A percentile compares a stretch with the other conserved stretches of the same genome.
Conservation (phyloP, 805 yeast species). For the Candida boleticola region DNA sequence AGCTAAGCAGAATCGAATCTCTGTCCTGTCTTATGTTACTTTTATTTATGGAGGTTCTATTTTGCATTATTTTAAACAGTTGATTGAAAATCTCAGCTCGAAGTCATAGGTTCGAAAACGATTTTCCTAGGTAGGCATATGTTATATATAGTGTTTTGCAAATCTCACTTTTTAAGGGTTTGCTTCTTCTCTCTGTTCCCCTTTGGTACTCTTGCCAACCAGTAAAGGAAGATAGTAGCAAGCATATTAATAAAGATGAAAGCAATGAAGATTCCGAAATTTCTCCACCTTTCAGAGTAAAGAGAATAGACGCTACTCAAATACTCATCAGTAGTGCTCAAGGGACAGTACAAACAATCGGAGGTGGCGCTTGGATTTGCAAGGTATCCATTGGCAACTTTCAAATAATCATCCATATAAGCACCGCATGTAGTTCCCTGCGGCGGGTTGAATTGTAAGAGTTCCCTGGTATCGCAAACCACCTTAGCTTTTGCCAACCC, state of each 20-base stretch:
- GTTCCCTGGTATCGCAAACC: conserved; percentile 21
- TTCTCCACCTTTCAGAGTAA: conserved; percentile 23
- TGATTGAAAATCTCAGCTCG: too few relatives aligned
- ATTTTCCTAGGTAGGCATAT: too few relatives aligned
- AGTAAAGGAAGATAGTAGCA: conserved; percentile 33
- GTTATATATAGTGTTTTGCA: too few relatives aligned
- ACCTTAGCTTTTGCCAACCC: conserved; percentile 30
- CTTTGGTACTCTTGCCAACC: conserved; percentile 40
- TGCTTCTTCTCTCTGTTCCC: too few relatives aligned
- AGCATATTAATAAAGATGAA: conserved; percentile 26
- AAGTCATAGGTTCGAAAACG: too few relatives aligned
- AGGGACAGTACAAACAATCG: conserved; percentile 24
- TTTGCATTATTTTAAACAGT: too few relatives aligned
- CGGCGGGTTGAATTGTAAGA: conserved; percentile 21
- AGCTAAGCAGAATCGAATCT: too few relatives aligned
- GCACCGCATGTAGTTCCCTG: conserved; percentile 27
- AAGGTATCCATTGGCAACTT: conserved; percentile 22
- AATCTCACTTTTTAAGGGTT: too few relatives aligned
- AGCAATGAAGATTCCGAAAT: conserved; percentile 25
- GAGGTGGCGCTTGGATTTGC: conserved; percentile 14
- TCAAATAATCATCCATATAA: conserved; percentile 24
- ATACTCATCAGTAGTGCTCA: conserved; percentile 25
- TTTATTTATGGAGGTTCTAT: too few relatives aligned
- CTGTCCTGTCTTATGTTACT: too few relatives aligned
- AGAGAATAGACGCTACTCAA: conserved; percentile 21